phyloP scores from a whole-genome alignment of 2,329 filamentous ascomycete genomes.

The Aspergillus cejpii region DNA sequence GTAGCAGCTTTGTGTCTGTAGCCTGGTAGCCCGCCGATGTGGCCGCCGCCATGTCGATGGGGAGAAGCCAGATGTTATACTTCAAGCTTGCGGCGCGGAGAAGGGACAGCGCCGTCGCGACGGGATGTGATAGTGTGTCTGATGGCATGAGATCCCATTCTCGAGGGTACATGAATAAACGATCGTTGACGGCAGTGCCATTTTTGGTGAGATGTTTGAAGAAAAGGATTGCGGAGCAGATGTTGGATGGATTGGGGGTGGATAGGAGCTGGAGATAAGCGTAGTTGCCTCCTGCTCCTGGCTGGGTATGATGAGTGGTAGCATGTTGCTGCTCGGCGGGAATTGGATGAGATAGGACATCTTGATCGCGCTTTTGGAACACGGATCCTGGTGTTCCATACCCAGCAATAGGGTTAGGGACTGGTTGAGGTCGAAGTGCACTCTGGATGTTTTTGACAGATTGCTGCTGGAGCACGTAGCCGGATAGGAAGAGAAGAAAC shows the following conservation, averaged over 20 bases:
- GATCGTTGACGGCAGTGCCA: slow-evolving; percentile 32
- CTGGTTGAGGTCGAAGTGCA: slow-evolving; percentile 50
- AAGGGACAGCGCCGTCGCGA: slow-evolving; percentile 32
- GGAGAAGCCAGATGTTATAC: slow-evolving; percentile 38
- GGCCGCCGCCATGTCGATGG: slow-evolving; percentile 36
- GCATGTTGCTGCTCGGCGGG: slow-evolving; percentile 3
- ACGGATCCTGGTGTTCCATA: slow-evolving; percentile 16
- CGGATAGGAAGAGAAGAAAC: slow-evolving; percentile 73
- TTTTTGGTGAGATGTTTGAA: slow-evolving; percentile 37
- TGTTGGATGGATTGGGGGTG: slow-evolving; percentile 37
- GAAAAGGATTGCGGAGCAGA: slow-evolving; percentile 43
- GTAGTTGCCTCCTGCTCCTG: slow-evolving; percentile 24
- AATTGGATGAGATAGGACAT: slow-evolving; percentile 9
- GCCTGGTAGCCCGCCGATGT: slow-evolving; percentile 27
- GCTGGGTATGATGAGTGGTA: not conserved
- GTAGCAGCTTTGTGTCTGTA: slow-evolving; percentile 35
- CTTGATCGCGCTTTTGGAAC: slow-evolving; percentile 19
- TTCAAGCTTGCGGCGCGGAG: slow-evolving; percentile 36
- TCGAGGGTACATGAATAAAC: slow-evolving; percentile 43
- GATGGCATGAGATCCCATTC: slow-evolving; percentile 37
- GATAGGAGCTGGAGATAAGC: slow-evolving; percentile 43
- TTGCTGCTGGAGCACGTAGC: slow-evolving; percentile 80
- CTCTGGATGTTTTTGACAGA: slow-evolving; percentile 70
- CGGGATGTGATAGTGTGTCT: slow-evolving; percentile 19
- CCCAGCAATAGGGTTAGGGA: slow-evolving; percentile 10